A percentile compares a stretch with the other conserved stretches of the same genome.
phyloP scores from a whole-genome alignment of 768 basidiomycete species.

The Lactarius vividus region DNA sequence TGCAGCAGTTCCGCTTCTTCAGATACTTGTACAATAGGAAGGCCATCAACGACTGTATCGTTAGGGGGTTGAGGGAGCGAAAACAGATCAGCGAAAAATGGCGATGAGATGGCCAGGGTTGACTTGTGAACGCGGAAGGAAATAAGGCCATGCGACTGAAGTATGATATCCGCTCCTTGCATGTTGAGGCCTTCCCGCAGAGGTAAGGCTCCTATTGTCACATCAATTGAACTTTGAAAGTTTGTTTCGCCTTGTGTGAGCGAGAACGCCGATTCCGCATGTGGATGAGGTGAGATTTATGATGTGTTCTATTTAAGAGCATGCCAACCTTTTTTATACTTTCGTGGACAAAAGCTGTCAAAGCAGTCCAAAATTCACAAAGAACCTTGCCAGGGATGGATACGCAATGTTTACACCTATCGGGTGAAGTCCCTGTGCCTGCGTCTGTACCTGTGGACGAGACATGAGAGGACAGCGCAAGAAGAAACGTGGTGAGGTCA shows the following conservation, averaged over 20 bases:
- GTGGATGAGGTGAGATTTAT: background rate
- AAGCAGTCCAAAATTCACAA: background rate
- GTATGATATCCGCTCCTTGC: background rate
- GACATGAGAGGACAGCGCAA: background rate
- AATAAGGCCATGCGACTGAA: background rate
- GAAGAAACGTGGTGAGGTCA: background rate
- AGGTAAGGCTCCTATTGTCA: background rate
- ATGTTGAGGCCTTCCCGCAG: no score
- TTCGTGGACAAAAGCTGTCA: background rate
- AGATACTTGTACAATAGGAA: background rate
- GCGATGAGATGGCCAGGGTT: background rate
- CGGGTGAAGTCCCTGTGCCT: no score
- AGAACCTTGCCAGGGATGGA: background rate
- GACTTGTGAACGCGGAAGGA: conserved; percentile 3
- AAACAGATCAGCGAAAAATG: conserved; percentile 1
- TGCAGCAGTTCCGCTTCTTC: background rate
- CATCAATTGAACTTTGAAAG: background rate
- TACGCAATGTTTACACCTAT: background rate
- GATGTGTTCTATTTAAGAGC: background rate
- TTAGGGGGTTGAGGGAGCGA: background rate
- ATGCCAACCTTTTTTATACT: background rate
- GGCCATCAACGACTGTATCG: background rate
- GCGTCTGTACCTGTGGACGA: no score
- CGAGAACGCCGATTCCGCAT: background rate
- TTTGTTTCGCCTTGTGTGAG: background rate